These are phyloP conservation scores for Lepraria neglecta DNA, from an alignment of 495 filamentous ascomycete genomes.

Conservation along the genomic window DNA sequence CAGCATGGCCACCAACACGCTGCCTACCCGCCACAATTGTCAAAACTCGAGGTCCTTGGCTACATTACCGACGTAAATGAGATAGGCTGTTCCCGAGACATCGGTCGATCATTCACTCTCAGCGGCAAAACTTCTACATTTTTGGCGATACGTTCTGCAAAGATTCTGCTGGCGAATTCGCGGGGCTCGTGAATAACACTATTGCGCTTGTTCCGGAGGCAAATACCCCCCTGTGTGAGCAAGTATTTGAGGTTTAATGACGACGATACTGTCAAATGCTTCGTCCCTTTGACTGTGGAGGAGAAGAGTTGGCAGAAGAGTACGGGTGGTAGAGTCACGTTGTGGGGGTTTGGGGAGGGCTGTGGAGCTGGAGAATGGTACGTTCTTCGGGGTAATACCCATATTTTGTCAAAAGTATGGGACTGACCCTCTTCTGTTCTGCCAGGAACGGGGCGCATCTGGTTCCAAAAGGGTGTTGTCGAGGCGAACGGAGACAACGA, in stretches of 20 bases:
- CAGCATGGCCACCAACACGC: constrained; percentile 10
- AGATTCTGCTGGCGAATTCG: constrained; percentile 25
- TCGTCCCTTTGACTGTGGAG: constrained; percentile 17
- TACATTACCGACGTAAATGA: constrained; percentile 22
- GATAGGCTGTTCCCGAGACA: constrained; percentile 25
- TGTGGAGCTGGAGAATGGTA: constrained; percentile 20
- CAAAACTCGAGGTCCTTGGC: constrained; percentile 19
- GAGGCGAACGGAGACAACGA: constrained; percentile 9
- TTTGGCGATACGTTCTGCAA: constrained; percentile 33
- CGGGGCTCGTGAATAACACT: constrained; percentile 28
- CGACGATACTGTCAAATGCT: constrained; percentile 18
- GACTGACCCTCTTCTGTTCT: not conserved
- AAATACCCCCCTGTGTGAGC: constrained; percentile 13
- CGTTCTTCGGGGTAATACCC: not conserved
- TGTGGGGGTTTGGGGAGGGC: constrained; percentile 28
- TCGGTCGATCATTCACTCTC: constrained; percentile 26
- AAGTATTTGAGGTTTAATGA: constrained; percentile 15
- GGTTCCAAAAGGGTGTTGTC: constrained; percentile 25
- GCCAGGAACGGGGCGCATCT: constrained; percentile 20
- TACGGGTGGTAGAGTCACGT: constrained; percentile 17
- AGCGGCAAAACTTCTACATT: constrained; percentile 20
- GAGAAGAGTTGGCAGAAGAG: constrained; percentile 22
- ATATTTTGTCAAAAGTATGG: too few relatives aligned
- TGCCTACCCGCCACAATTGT: constrained; percentile 20
- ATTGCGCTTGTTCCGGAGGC: constrained; percentile 17